phyloP scores from a whole-genome alignment of 1,139 yeast species.

The Zygotorulaspora mrakii region DNA sequence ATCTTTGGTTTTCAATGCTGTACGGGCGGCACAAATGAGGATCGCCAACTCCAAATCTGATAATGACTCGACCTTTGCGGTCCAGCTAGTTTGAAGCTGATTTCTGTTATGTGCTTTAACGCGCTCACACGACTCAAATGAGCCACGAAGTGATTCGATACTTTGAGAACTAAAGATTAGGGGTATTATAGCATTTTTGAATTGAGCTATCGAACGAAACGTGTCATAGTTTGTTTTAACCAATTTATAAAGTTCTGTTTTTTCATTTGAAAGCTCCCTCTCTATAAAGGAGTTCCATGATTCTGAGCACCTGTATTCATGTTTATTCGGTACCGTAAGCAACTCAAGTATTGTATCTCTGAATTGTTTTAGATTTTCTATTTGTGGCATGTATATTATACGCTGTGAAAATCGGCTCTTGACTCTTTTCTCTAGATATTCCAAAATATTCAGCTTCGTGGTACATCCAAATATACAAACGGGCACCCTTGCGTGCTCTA shows the following conservation, averaged over 20 bases:
- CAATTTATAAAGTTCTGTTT: slow-evolving; percentile 37
- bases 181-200: slow-evolving; percentile 53
- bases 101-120: slow-evolving; percentile 30
- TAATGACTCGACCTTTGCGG: slow-evolving; percentile 41
- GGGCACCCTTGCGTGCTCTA: slow-evolving; percentile 71
- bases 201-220: slow-evolving; percentile 53
- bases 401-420: slow-evolving; percentile 86
- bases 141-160: slow-evolving; percentile 17
- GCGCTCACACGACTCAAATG: slow-evolving; percentile 19
- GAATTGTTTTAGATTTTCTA: slow-evolving; percentile 46
- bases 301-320: slow-evolving; percentile 20
- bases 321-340: slow-evolving; percentile 28
- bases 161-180: slow-evolving; percentile 31
- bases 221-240: slow-evolving; percentile 54
- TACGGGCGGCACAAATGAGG: slow-evolving; percentile 70
- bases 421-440: slow-evolving; percentile 84
- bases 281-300: slow-evolving; percentile 54
- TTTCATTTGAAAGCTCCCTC: slow-evolving; percentile 28
- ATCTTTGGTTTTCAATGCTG: slow-evolving; percentile 55
- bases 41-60: slow-evolving; percentile 69
- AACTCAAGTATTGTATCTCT: slow-evolving; percentile 36
- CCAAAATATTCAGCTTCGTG: slow-evolving; percentile 69
- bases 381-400: slow-evolving; percentile 55
- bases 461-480: slow-evolving; percentile 81
- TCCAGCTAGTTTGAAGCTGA: slow-evolving; percentile 27